Evolutionary conservation across 306 rosid genomes (phyloP).

Genomic region (Corylus avellana): DNA sequence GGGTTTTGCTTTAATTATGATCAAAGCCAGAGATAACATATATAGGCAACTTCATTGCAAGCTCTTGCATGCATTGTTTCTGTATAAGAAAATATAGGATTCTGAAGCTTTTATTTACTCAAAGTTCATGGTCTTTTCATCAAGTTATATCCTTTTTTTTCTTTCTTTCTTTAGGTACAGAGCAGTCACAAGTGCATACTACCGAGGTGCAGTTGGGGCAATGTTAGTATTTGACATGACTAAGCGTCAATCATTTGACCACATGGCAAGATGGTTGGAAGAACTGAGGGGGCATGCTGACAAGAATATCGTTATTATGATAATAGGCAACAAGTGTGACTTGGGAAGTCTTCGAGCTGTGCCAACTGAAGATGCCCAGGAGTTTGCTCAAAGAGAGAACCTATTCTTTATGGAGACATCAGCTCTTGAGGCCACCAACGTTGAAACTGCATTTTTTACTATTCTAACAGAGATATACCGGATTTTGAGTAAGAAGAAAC

Average conservation of each 20-base stretch:
- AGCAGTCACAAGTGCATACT: constrained; percentile 94
- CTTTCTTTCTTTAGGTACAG: constrained; percentile 53
- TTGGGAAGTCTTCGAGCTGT: constrained; percentile 75
- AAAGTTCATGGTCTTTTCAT: background rate
- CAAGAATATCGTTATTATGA: constrained; percentile 74
- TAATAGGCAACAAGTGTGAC: constrained; percentile 89
- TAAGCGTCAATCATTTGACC: constrained; percentile 85
- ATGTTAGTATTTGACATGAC: constrained; percentile 89
- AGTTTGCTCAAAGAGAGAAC: constrained; percentile 89
- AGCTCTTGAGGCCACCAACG: constrained; percentile 86
- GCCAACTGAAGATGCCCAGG: constrained; percentile 90
- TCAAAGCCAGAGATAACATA: constrained; percentile 3
- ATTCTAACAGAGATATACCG: constrained; percentile 72
- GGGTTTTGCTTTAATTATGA: background rate
- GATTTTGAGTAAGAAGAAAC: constrained; percentile 66
- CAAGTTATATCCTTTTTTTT: background rate
- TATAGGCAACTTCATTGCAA: background rate
- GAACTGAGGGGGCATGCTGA: constrained; percentile 84
- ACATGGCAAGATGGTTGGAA: constrained; percentile 89
- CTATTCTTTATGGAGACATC: constrained; percentile 95
- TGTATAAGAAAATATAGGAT: background rate
- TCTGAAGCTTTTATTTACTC: constrained; percentile 13
- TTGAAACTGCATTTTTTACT: constrained; percentile 78
- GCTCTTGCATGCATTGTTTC: background rate
- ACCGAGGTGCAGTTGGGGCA: constrained; percentile 92